Evolutionary conservation across 2,329 filamentous ascomycete species (phyloP).

Genomic region (Fusarium begoniae): DNA sequence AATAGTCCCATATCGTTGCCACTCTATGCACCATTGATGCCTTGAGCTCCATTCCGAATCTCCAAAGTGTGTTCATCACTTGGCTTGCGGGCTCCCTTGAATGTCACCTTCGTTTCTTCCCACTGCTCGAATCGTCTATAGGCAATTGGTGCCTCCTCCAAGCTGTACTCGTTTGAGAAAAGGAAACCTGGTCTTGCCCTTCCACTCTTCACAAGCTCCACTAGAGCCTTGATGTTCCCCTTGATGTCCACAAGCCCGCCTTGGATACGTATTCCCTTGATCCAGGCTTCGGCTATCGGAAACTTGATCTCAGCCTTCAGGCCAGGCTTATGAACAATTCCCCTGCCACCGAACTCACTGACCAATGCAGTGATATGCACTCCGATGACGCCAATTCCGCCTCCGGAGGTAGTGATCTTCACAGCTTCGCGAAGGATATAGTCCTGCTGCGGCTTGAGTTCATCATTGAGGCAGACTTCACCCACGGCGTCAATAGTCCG

Average conservation of each 20-base stretch:
- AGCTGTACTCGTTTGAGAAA: slow-evolving; percentile 14
- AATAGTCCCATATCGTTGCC: too few relatives aligned
- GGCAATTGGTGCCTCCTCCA: not conserved
- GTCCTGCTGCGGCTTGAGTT: slow-evolving; percentile 10
- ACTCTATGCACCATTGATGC: not conserved
- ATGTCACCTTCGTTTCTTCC: slow-evolving; percentile 1
- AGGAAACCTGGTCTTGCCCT: not conserved
- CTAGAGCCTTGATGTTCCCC: not conserved
- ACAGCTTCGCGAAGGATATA: slow-evolving; percentile 4
- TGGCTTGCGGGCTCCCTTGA: slow-evolving; percentile 1
- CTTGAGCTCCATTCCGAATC: not conserved
- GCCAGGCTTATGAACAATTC: not conserved
- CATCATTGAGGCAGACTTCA: slow-evolving; percentile 5
- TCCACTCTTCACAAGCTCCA: slow-evolving; percentile 4
- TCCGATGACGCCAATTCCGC: slow-evolving; percentile 8
- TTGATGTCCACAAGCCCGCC: slow-evolving; percentile 6
- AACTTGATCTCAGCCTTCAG: slow-evolving; percentile 10
- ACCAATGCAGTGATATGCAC: not conserved
- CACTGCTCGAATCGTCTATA: slow-evolving; percentile 1
- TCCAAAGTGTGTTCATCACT: not conserved
- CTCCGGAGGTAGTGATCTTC: not conserved
- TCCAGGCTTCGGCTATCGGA: not conserved
- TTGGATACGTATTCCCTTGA: not conserved
- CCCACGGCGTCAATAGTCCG: slow-evolving; percentile 13
- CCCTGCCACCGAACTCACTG: not conserved